Evolutionary conservation across 352 stramenopile genomes (phyloP), one percentile per base, ranked within the genome.

Genomic region (Phytophthora megakarya): DNA sequence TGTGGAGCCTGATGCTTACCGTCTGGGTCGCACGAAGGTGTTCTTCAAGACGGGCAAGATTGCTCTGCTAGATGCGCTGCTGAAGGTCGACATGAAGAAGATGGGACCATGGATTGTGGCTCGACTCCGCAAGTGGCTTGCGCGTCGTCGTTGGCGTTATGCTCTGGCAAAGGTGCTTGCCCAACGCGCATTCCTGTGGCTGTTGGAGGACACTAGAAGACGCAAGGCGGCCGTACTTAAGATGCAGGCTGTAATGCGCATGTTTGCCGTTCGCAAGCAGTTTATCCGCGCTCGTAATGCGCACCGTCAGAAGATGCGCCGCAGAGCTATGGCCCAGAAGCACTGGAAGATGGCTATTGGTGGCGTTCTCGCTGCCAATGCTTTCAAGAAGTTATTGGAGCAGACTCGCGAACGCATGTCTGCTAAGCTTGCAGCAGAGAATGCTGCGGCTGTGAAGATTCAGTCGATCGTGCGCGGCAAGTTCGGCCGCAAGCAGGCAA

Each of bases 41-140:
- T 97, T 97, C 72, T 97, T 97, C 73, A 95, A 93, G 76, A 95
- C 89, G 15, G 90, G 90, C 61, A 95, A 96, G 69, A 97, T 97
- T 59, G 86, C 89, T 39, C 73, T 92, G 6, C 67, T 97, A 5
- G 86, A 97, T 51, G 87, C 88, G 6, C 72, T 97, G 15, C 71
- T 97, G 26, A 92, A 92, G 77, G 80, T 94, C 15, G 84, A 94
- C 58, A 94, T 94, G 87, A 92, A 92, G 75, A 94, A 94, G 68
- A 94, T 94, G 83, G 86, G 86, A 13, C 81, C 83, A 23, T 93
- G 86, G 84, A 93, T 95, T 49, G 84, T 95, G 25, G 80, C 83
- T 39, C 84, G 86, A 35, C 65, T 95, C 33, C 78, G 84, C 19
- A 93, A 93, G 77, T 95, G 86, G 86, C 80, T 95, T 45, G 86